Base-by-base conservation (phyloP, 108 stramenopile species). In the Tribonema minus region DNA sequence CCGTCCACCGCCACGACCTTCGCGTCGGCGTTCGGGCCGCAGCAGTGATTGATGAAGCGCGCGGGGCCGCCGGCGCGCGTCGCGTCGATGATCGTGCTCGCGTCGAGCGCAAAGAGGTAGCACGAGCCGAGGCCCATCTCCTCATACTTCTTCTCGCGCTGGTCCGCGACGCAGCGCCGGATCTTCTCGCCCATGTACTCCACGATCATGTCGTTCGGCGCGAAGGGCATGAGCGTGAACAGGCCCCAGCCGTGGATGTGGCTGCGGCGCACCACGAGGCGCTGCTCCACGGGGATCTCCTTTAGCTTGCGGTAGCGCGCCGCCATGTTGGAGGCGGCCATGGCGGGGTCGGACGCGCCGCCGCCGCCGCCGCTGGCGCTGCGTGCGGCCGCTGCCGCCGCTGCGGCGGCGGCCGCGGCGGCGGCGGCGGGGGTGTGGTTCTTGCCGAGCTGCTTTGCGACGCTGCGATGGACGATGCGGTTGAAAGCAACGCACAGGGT, bases 171-270 rank as follows among this genome's bases (percentile, higher is more conserved):
- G 36, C 70, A 39, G 54, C 85, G 83, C 3, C 92, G 87, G 58
- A 93, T 91, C 34, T 94, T 38, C 76, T 94, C 94, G 15, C 97
- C 97, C 58, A 91, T 74, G 82, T 98, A 96, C 82, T 98, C 97
- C 28, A 94, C 88, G n/a, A 98, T 87, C 81, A 95, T 83, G n/a
- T 88, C 91, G 34, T 91, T 85, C 46, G 12, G 25, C 26, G 3
- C 73, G 12, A 93, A 62, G 39, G 90, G 91, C 23, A 78, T 58
- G 64, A 87, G 87, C 41, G 90, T 83, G 71, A 93, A 95, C 46
- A 95, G 82, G 23, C 94, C 94, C 91, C 91, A 95, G 58, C 93
- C 93, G 83, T 95, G 94, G 80, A 95, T 95, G 39, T 73, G 72
- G 46, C 71, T 73, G 0, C 82, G 72, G 9, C 82, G 67, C 23